Base-by-base conservation (phyloP, 108 stramenopile species). In the Nitzschia sp. region DNA sequence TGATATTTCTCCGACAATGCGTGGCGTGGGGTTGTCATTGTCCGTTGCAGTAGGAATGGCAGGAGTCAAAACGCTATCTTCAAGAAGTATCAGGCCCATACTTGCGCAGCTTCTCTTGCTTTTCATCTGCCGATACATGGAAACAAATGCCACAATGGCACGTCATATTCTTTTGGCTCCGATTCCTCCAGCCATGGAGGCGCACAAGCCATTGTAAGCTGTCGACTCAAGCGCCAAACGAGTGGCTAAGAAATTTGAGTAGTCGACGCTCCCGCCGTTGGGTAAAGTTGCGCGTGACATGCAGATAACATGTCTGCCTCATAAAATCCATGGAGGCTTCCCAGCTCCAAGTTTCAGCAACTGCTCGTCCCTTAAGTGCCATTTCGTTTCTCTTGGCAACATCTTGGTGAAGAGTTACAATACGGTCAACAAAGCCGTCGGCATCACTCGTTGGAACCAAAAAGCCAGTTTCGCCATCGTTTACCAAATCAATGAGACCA, bases 321-420 rank as follows among this genome's bases (percentile, higher is more conserved):
- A 63, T 6, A 15, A 45, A 26, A 9, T 26, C 17, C 61, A 66
- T 95, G 8, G 94, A 91, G 2, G 94, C 89, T 77, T 95, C 94
- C 94, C 94, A 95, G 28, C 93, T 83, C 93, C 93, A 94, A 36
- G 53, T 53, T 45, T 91, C 90, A 6, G 93, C 90, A 62, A 89
- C 93, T 11, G 75, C 62, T 21, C 93, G 78, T 9, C 90, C 93
- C 5, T 62, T 32, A n/a, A 75, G 76, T 8, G 86, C 93, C 87
- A 94, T 90, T 57, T 66, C 54, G 0, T 60, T 64, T 6, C 93
- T 72, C 46, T 77, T 80, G 28, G 34, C 59, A 4, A 42, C 54
- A 72, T 94, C 66, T 67, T 80, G 75, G 8, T 59, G 21, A 21
- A 71, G 46, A n/a, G 4, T 19, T 51, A 5, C 49, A n/a, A 51